Conservation (phyloP, 208 protist genomes). For the Acanthamoeba triangularis region DNA sequence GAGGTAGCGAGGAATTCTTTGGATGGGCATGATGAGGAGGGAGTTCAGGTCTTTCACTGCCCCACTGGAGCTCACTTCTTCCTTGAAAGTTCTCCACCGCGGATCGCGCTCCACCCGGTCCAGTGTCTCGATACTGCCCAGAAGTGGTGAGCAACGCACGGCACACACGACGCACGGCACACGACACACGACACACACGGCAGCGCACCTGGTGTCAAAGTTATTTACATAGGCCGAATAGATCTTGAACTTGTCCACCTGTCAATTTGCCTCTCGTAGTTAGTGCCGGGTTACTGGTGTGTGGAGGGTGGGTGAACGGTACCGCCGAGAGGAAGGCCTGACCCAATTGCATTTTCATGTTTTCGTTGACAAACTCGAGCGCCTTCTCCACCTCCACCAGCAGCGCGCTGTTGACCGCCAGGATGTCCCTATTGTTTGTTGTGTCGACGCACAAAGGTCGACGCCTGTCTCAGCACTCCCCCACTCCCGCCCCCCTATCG, state of each 20-base stretch:
- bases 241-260: constrained; percentile 35
- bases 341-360: background rate
- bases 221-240: constrained; percentile 57
- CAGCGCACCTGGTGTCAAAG: background rate
- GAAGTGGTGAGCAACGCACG: no score
- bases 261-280: no score
- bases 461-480: background rate
- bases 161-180: no score
- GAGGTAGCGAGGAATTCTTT: constrained; percentile 8
- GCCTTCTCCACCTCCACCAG: background rate
- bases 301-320: no score
- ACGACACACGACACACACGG: background rate
- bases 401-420: background rate
- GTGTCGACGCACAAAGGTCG: background rate
- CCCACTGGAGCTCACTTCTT: background rate
- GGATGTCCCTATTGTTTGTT: background rate
- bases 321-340: constrained; percentile 12
- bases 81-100: background rate
- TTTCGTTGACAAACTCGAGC: background rate
- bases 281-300: background rate
- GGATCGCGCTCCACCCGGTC: background rate
- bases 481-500: background rate
- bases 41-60: background rate
- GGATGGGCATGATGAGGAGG: constrained; percentile 34
- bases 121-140: background rate